Percentiles rank a stretch among this genome's conserved stretches.
These are phyloP conservation scores for Colletotrichum phormii DNA, from an alignment of 2,329 filamentous ascomycete species.

Conservation along the genomic window DNA sequence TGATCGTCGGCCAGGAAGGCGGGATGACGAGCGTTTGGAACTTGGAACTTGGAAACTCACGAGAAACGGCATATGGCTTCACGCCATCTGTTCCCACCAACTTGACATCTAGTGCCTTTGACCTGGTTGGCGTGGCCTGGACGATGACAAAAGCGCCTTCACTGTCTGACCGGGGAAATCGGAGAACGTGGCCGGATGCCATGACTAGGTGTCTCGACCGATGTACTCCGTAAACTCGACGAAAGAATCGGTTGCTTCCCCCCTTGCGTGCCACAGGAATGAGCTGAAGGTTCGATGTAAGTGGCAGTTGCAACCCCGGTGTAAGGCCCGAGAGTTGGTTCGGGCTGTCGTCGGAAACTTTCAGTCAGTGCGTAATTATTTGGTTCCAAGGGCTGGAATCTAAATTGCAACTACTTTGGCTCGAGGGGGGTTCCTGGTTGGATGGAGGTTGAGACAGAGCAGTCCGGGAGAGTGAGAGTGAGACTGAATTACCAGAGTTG, in stretches of 20 bases:
- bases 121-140: constrained; percentile 63
- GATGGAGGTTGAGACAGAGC: constrained; percentile 1
- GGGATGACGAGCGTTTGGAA: constrained; percentile 33
- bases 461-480: constrained; percentile 1
- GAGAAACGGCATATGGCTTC: constrained; percentile 66
- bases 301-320: not conserved
- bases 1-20: constrained; percentile 32
- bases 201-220: constrained; percentile 4
- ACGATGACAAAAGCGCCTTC: constrained; percentile 69
- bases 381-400: constrained; percentile 6
- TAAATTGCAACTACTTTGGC: not conserved
- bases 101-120: constrained; percentile 70
- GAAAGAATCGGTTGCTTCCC: constrained; percentile 8
- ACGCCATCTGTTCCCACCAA: constrained; percentile 76
- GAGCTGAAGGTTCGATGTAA: not conserved
- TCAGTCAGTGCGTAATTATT: constrained; percentile 9
- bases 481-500: constrained; percentile 6
- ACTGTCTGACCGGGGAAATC: constrained; percentile 67
- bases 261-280: constrained; percentile 16
- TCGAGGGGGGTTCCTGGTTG: constrained; percentile 1
- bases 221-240: not conserved
- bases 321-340: not conserved
- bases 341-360: not conserved
- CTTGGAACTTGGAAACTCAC: constrained; percentile 56
- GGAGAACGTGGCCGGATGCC: constrained; percentile 57